Evolutionary conservation across 2,329 filamentous ascomycete genomes (phyloP), one percentile per base, ranked within the genome.

Genomic region (Diaporthe eres): DNA sequence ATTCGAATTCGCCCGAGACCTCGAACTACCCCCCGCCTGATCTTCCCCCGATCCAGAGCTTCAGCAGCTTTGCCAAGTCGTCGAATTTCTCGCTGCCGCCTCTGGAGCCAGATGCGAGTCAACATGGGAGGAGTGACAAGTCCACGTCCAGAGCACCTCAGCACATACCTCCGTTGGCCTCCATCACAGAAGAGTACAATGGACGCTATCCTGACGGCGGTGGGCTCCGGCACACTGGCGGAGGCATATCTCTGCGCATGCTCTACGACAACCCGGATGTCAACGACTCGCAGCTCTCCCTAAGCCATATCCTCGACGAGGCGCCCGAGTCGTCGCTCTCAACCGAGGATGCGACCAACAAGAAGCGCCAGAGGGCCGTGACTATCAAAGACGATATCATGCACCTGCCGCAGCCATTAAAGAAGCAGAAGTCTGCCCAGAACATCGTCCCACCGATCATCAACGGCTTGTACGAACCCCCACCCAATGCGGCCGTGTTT

Each of bases 391-490:
- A 93, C 75, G 90, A 92, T 77, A 90, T 92, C 77, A 87, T 92
- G 51, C 91, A 92, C 80, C 85, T 93, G 22, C 91, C 91, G 1
- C 90, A 92, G 79, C 91, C 91, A 4, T 85, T 90, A 65, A 92
- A 92, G 85, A 92, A 92, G 80, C 90, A 91, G 78, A 92, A 91
- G 81, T 88, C 91, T 4, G 74, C 74, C 13, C 88, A 89, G 77
- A 88, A 90, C 79, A 84, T 87, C 7, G 87, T 88, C 68, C 91
- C 91, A 12, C 91, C 91, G 72, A 93, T 93, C 77, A 92, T 93
- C 81, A 92, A 91, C 76, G 91, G 91, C 68, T 85, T 93, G 7
- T 88, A 90, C 78, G 90, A 92, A 78, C 91, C 91, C 2, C 91
- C 91, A 3, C 90, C 90, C 4, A 86, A 91, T 74, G 88, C 90